Evolutionary conservation across 192 early-diverging fungal genomes (phyloP).

Genomic region (Backusella liffmaniae): DNA sequence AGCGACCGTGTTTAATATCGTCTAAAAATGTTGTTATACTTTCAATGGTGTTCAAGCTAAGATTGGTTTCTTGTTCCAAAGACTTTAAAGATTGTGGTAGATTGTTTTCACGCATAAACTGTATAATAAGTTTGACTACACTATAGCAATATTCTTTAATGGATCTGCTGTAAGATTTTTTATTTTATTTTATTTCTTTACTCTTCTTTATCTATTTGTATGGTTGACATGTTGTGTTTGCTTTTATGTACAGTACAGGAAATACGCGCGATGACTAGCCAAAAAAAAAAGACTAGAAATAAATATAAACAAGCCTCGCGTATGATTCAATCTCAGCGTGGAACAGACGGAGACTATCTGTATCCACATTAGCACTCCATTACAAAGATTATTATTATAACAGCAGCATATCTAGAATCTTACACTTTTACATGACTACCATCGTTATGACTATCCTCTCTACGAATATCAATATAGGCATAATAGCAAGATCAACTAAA

Average conservation of each 20-base stretch:
- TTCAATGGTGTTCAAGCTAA: constrained; percentile 86
- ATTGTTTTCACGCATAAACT: constrained; percentile 92
- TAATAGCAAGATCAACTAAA: neutral
- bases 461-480: neutral
- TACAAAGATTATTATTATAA: neutral
- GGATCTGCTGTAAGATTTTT: neutral
- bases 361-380: neutral
- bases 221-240: neutral
- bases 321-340: neutral
- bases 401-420: neutral
- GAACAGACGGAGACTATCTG: too few species aligned
- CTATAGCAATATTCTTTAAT: constrained; percentile 31
- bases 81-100: constrained; percentile 72
- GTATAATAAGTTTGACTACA: constrained; percentile 86
- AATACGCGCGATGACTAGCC: neutral
- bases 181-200: neutral
- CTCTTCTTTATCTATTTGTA: constrained; percentile 9
- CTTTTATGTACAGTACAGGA: neutral
- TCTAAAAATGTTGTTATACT: constrained; percentile 67
- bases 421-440: neutral
- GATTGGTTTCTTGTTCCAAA: constrained; percentile 80
- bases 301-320: neutral
- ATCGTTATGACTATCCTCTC: neutral
- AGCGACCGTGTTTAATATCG: constrained; percentile 77
- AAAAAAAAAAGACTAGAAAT: neutral